Conservation (phyloP, 345 rosid genomes). For the Eucalyptus albens region DNA sequence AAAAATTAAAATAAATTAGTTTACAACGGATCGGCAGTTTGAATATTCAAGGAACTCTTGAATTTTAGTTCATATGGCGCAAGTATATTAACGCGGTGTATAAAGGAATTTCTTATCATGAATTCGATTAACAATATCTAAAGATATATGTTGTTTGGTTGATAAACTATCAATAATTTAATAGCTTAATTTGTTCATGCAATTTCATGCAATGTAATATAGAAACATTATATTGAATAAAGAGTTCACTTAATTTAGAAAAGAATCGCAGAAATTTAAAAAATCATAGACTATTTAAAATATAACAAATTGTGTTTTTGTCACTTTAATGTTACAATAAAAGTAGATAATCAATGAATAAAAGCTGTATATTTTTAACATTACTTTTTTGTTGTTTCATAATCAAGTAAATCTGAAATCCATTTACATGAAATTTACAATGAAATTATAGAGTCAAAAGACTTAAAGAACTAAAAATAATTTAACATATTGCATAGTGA, state of each 20-base stretch:
- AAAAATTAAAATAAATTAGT: too few relatives aligned
- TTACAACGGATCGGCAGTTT: accelerated
- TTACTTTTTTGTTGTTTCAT: too few relatives aligned
- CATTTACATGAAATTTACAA: too few relatives aligned
- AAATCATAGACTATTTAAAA: not conserved
- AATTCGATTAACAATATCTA: not conserved
- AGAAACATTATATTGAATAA: not conserved
- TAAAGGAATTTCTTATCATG: not conserved
- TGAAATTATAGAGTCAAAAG: too few relatives aligned
- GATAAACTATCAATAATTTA: not conserved
- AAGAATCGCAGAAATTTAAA: not conserved
- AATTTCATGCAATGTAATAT: not conserved
- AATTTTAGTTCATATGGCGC: too few relatives aligned
- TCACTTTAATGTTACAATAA: not conserved
- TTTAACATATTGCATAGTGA: not conserved
- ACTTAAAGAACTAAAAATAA: too few relatives aligned
- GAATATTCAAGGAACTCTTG: too few relatives aligned
- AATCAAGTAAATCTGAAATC: too few relatives aligned
- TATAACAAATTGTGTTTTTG: too few relatives aligned
- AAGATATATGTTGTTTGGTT: not conserved
- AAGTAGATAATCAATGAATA: not conserved
- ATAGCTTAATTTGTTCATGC: not conserved
- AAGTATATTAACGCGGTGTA: too few relatives aligned
- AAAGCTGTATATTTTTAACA: not conserved
- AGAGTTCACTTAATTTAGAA: not conserved